Conservation (phyloP, 179 eudicot genomes). For the Monotropa hypopitys region DNA sequence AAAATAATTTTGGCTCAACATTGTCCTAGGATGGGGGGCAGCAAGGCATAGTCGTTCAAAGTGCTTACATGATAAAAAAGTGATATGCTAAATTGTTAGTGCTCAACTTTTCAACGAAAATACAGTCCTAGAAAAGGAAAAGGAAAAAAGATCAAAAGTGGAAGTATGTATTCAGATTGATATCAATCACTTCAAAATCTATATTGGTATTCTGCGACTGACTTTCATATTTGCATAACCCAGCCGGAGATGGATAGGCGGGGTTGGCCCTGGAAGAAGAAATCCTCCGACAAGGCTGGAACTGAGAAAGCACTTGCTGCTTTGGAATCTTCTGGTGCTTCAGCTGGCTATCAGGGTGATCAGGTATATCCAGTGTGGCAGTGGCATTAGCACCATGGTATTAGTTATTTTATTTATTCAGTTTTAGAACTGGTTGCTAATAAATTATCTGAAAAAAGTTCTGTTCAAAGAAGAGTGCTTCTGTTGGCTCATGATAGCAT, state of each 20-base stretch:
- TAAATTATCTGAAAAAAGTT: not conserved
- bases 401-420: slow-evolving; percentile 7
- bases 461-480: not conserved
- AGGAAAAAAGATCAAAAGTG: not conserved
- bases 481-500: not conserved
- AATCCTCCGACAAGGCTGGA: slow-evolving; percentile 63
- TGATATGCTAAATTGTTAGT: not conserved
- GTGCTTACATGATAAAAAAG: not conserved
- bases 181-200: not conserved
- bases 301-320: slow-evolving; percentile 50
- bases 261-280: slow-evolving; percentile 96
- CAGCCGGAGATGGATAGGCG: slow-evolving; percentile 61
- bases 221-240: not conserved
- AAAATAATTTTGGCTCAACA: not conserved
- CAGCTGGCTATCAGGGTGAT: slow-evolving; percentile 37
- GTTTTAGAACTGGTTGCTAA: not conserved
- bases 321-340: slow-evolving; percentile 38
- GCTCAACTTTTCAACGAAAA: not conserved
- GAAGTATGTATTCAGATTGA: not conserved
- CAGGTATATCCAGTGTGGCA: slow-evolving; percentile 47
- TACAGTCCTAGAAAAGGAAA: not conserved
- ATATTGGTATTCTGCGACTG: not conserved
- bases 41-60: not conserved
- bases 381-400: not conserved
- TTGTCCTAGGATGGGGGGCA: not conserved